Evolutionary conservation across 495 filamentous ascomycete genomes (phyloP).

Genomic region (Letharia columbiana): DNA sequence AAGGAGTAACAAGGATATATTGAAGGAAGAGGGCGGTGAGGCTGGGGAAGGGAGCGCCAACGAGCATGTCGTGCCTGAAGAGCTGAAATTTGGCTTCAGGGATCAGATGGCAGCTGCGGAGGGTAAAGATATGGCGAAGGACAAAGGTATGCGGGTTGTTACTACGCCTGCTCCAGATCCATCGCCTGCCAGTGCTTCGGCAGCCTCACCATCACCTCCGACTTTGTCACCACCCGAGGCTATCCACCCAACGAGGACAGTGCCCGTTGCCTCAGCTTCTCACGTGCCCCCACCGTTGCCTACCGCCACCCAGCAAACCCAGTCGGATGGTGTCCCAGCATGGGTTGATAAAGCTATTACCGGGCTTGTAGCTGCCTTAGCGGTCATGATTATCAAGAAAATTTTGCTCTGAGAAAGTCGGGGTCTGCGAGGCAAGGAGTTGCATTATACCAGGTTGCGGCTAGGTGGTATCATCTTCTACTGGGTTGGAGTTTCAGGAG

Average conservation of each 20-base stretch:
- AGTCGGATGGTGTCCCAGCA: slow-evolving; percentile 31
- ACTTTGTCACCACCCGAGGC: slow-evolving; percentile 4
- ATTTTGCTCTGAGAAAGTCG: slow-evolving; percentile 14
- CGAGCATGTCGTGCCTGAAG: slow-evolving; percentile 38
- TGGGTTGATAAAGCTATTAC: slow-evolving; percentile 53
- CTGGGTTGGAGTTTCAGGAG: neutral
- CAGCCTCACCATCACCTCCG: slow-evolving; percentile 19
- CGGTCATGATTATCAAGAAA: slow-evolving; percentile 39
- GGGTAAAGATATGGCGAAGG: slow-evolving; percentile 35
- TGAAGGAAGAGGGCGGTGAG: slow-evolving; percentile 47
- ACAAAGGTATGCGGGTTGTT: slow-evolving; percentile 9
- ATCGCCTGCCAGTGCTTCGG: neutral
- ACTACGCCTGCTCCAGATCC: neutral
- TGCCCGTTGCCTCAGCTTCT: slow-evolving; percentile 7
- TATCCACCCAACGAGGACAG: slow-evolving; percentile 5
- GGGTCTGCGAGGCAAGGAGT: neutral
- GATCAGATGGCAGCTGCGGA: slow-evolving; percentile 31
- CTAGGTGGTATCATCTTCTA: neutral
- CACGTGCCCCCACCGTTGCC: slow-evolving; percentile 1
- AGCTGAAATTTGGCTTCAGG: slow-evolving; percentile 40
- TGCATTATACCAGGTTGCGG: slow-evolving; percentile 3
- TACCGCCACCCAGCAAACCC: neutral
- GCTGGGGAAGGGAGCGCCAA: slow-evolving; percentile 31
- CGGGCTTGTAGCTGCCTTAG: slow-evolving; percentile 41
- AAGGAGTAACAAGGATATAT: slow-evolving; percentile 60